phyloP scores from a whole-genome alignment of 2,329 filamentous ascomycete genomes.

The Neurospora crassa region DNA sequence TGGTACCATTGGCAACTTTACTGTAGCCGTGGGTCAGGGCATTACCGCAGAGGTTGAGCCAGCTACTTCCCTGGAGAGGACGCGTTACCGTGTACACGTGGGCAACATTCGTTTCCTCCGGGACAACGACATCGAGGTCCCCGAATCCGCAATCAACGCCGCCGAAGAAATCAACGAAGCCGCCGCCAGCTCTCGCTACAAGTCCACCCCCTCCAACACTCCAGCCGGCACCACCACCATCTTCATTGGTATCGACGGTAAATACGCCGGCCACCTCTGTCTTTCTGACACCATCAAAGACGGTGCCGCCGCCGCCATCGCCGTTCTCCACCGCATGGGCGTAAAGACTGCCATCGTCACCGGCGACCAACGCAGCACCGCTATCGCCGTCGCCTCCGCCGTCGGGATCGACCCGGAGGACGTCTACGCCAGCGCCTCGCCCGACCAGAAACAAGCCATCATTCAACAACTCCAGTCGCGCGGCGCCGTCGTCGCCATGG shows the following conservation, averaged over 20 bases:
- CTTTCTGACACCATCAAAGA: slow-evolving; percentile 89
- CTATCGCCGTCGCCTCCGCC: slow-evolving; percentile 68
- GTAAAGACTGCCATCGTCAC: slow-evolving; percentile 88
- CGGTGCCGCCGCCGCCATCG: slow-evolving; percentile 69
- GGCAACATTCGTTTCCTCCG: slow-evolving; percentile 74
- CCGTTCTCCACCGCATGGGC: slow-evolving; percentile 74
- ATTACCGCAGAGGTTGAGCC: slow-evolving; percentile 78
- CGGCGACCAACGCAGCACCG: slow-evolving; percentile 79
- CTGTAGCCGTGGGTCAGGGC: slow-evolving; percentile 73
- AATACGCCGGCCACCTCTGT: slow-evolving; percentile 72
- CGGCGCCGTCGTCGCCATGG: slow-evolving; percentile 77
- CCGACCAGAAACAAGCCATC: slow-evolving; percentile 83
- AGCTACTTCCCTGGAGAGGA: slow-evolving; percentile 53
- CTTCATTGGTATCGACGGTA: slow-evolving; percentile 76
- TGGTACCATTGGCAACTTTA: slow-evolving; percentile 78
- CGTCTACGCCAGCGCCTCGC: slow-evolving; percentile 80
- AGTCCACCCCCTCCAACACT: slow-evolving; percentile 25
- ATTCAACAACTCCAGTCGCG: slow-evolving; percentile 64
- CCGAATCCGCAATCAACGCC: slow-evolving; percentile 51
- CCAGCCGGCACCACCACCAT: slow-evolving; percentile 75
- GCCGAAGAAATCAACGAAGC: slow-evolving; percentile 49
- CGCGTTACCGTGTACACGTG: slow-evolving; percentile 68
- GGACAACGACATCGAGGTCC: slow-evolving; percentile 58
- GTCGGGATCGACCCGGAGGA: slow-evolving; percentile 71
- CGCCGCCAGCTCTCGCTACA: slow-evolving; percentile 24